Evolutionary conservation across 129 eudicot species (phyloP).

Genomic region (Solidago caesia): DNA sequence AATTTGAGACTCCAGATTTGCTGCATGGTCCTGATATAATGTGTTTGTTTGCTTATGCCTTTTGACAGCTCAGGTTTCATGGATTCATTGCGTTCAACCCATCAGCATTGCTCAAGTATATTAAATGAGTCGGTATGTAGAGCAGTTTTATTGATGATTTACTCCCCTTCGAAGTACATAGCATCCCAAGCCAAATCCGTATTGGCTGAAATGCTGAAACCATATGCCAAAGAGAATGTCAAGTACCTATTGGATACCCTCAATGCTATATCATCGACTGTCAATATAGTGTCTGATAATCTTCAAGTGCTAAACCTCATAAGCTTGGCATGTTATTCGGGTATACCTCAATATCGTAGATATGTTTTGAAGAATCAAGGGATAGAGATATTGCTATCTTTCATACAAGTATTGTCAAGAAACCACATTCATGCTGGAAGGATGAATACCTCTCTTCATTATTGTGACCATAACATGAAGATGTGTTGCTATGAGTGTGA

Average conservation of each 20-base stretch:
- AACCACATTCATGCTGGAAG: conserved; percentile 46
- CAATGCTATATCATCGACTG: conserved; percentile 40
- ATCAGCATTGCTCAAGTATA: conserved; percentile 46
- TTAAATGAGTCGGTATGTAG: conserved; percentile 55
- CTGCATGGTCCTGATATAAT: background rate
- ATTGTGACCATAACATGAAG: conserved; percentile 45
- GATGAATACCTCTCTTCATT: conserved; percentile 46
- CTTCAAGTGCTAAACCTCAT: conserved; percentile 55
- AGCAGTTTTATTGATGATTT: conserved; percentile 76
- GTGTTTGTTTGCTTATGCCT: conserved; percentile 15
- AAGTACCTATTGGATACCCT: conserved; percentile 45
- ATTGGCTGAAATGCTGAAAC: conserved; percentile 44
- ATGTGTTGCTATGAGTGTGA: conserved; percentile 53
- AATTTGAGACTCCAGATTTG: background rate
- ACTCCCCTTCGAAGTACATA: conserved; percentile 73
- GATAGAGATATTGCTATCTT: conserved; percentile 43
- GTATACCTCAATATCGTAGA: conserved; percentile 54
- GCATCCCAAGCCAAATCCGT: conserved; percentile 46
- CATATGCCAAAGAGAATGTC: conserved; percentile 42
- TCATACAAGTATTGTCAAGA: conserved; percentile 47
- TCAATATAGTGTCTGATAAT: conserved; percentile 46
- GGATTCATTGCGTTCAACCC: conserved; percentile 51
- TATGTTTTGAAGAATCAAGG: conserved; percentile 46
- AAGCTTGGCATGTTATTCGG: conserved; percentile 58
- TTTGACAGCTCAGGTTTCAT: conserved; percentile 60